These are phyloP conservation scores for Lachancea sp. DNA, from an alignment of 805 yeast genomes.

Conservation along the genomic window DNA sequence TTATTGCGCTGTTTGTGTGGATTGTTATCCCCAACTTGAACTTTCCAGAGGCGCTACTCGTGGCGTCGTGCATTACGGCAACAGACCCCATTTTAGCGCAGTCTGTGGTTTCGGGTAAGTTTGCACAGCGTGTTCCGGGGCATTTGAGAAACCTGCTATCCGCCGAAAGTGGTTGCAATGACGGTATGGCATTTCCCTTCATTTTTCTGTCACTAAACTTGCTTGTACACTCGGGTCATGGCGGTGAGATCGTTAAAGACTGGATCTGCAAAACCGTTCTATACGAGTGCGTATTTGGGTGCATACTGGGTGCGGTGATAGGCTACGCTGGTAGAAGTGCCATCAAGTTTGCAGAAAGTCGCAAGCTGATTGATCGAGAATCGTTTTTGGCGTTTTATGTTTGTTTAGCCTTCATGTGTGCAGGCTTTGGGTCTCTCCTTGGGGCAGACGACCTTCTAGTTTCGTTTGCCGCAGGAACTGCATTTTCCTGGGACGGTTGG, in stretches of 20 bases:
- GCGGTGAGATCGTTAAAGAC: conserved; percentile 64
- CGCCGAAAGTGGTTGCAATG: conserved; percentile 86
- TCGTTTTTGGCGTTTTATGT: conserved; percentile 81
- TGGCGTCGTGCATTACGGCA: conserved; percentile 87
- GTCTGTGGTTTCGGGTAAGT: conserved; percentile 87
- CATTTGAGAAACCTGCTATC: conserved; percentile 76
- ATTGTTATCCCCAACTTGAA: conserved; percentile 63
- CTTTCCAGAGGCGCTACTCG: conserved; percentile 64
- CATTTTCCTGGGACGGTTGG: conserved; percentile 92
- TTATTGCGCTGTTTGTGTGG: conserved; percentile 77
- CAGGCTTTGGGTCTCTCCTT: conserved; percentile 81
- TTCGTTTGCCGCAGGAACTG: conserved; percentile 88
- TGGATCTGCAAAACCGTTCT: conserved; percentile 73
- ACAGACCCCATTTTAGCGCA: conserved; percentile 95
- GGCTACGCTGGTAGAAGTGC: conserved; percentile 68
- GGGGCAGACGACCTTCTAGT: conserved; percentile 87
- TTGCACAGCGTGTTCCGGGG: conserved; percentile 88
- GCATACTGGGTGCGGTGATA: conserved; percentile 61
- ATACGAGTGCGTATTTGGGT: conserved; percentile 79
- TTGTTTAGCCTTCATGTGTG: conserved; percentile 73
- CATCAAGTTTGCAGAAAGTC: conserved; percentile 65
- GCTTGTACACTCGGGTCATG: conserved; percentile 58
- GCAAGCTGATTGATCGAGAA: conserved; percentile 74
- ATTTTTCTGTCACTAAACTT: conserved; percentile 64
- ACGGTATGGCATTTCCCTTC: conserved; percentile 95